phyloP scores from a whole-genome alignment of 1,284 basidiomycete species.

The Puccinia brachypodii region DNA sequence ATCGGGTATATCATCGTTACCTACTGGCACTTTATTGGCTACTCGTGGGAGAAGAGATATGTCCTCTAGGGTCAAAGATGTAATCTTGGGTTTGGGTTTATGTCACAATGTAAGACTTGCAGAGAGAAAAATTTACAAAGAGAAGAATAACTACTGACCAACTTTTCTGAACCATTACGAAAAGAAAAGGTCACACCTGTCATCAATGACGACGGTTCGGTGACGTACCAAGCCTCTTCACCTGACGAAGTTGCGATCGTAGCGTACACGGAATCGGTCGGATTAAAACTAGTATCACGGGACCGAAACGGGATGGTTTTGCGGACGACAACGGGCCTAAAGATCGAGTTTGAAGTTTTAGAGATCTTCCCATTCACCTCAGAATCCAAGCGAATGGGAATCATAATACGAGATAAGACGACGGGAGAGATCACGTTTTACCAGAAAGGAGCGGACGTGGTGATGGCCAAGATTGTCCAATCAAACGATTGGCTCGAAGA shows the following conservation, averaged over 20 bases:
- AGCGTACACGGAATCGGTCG: constrained; percentile 94
- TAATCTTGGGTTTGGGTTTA: constrained; percentile 85
- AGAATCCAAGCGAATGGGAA: constrained; percentile 98
- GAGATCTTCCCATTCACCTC: constrained; percentile 96
- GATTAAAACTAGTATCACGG: constrained; percentile 79
- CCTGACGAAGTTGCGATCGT: constrained; percentile 99
- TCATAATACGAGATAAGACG: constrained; percentile 77
- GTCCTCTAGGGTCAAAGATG: constrained; percentile 89
- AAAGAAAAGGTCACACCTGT: constrained; percentile 81
- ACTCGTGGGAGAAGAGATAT: constrained; percentile 86
- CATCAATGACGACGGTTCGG: constrained; percentile 83
- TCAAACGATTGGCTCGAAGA: constrained; percentile 99
- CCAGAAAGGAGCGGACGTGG: constrained; percentile 96
- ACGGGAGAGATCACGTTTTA: constrained; percentile 81
- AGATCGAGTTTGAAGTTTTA: constrained; percentile 77
- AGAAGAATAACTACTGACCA: not conserved
- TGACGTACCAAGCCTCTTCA: constrained; percentile 97
- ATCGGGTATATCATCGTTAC: no score
- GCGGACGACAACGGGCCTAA: constrained; percentile 67
- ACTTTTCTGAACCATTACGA: not conserved
- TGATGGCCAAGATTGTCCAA: constrained; percentile 91
- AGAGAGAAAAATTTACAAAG: not conserved
- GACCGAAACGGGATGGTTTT: constrained; percentile 84
- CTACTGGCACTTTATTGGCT: constrained; percentile 75
- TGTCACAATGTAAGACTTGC: constrained; percentile 80